phyloP scores from a whole-genome alignment of 352 stramenopile genomes.

The Phytophthora capsici region DNA sequence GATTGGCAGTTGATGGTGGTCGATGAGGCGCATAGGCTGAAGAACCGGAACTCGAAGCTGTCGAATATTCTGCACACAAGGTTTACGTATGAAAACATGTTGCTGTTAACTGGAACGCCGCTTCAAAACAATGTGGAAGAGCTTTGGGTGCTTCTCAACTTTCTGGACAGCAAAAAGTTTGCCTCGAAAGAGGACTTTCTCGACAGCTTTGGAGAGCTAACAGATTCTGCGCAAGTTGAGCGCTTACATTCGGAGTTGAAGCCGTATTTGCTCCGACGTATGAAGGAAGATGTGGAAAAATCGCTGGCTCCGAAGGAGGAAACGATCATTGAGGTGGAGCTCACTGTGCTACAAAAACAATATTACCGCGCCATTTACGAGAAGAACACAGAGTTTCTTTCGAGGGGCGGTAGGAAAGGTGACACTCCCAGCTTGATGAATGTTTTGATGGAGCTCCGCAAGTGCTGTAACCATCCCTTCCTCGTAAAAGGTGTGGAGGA shows the following conservation, averaged over 20 bases:
- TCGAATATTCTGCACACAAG: slow-evolving; percentile 81
- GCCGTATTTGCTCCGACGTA: slow-evolving; percentile 83
- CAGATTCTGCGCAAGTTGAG: slow-evolving; percentile 85
- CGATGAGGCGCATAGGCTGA: slow-evolving; percentile 99
- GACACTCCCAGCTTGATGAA: slow-evolving; percentile 91
- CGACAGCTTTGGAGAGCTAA: slow-evolving; percentile 94
- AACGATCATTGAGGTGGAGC: slow-evolving; percentile 92
- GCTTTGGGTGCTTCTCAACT: slow-evolving; percentile 99
- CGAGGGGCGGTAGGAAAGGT: slow-evolving; percentile 68
- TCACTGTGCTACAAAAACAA: slow-evolving; percentile 91
- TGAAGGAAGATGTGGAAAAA: slow-evolving; percentile 93
- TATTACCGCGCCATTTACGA: slow-evolving; percentile 94
- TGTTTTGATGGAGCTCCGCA: slow-evolving; percentile 94
- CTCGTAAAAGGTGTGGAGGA: slow-evolving; percentile 92
- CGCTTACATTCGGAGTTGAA: slow-evolving; percentile 89
- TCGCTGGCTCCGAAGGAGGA: slow-evolving; percentile 90
- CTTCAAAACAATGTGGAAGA: slow-evolving; percentile 93
- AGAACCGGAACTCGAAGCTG: slow-evolving; percentile 98
- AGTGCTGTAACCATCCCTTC: slow-evolving; percentile 96
- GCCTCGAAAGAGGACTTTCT: slow-evolving; percentile 93
- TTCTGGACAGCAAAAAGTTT: slow-evolving; percentile 96
- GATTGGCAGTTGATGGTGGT: slow-evolving; percentile 97
- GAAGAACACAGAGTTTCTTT: slow-evolving; percentile 92
- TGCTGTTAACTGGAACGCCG: slow-evolving; percentile 92
- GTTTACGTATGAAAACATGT: slow-evolving; percentile 82